Percentiles rank a stretch among this genome's conserved stretches.
phyloP scores from a whole-genome alignment of 345 rosid genomes.

The Rhodamnia argentea region DNA sequence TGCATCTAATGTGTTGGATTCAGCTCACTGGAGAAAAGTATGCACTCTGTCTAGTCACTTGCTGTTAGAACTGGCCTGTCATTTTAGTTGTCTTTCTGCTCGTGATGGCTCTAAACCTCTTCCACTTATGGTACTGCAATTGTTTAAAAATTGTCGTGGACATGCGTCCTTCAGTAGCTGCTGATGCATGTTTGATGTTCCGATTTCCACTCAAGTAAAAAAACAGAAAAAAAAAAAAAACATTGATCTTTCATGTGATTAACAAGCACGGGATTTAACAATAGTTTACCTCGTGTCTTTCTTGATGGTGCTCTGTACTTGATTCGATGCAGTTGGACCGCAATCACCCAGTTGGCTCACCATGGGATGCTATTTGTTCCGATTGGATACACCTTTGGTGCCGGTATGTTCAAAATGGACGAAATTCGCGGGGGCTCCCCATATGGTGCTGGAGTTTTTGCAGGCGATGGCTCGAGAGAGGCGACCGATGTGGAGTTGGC shows the following conservation, averaged over 20 bases:
- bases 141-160: background rate
- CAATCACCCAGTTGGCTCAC: slow-evolving; percentile 52
- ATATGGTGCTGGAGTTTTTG: slow-evolving; percentile 50
- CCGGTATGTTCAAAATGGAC: slow-evolving; percentile 47
- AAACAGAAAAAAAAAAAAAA: background rate
- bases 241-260: background rate
- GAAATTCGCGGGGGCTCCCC: slow-evolving; percentile 47
- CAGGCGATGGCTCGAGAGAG: slow-evolving; percentile 48
- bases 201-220: background rate
- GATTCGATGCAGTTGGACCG: slow-evolving; percentile 49
- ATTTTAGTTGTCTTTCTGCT: background rate
- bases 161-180: background rate
- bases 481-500: slow-evolving; percentile 37
- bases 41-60: background rate
- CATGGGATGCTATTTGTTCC: slow-evolving; percentile 60
- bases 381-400: slow-evolving; percentile 52
- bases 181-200: background rate
- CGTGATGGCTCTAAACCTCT: background rate
- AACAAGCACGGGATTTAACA: background rate
- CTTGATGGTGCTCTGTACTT: background rate
- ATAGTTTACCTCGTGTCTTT: background rate
- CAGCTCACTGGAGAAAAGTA: background rate
- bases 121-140: background rate
- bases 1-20: background rate
- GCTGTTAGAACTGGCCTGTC: background rate